These are phyloP conservation scores for Apiotrichum gracile DNA, from an alignment of 1,284 basidiomycete species.

Conservation along the genomic window DNA sequence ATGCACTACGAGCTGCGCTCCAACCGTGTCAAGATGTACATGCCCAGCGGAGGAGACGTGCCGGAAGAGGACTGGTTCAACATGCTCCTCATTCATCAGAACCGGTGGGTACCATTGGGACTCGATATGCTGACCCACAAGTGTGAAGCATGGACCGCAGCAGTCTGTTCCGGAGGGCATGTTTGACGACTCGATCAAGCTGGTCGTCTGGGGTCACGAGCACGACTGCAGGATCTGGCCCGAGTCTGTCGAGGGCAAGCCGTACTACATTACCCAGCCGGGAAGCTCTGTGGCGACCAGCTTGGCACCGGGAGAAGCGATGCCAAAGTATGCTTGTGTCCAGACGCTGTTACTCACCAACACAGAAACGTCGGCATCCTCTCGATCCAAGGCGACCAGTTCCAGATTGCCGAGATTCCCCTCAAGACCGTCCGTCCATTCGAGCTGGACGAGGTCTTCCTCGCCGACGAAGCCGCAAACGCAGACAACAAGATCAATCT, in stretches of 20 bases:
- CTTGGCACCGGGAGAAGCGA: constrained; percentile 78
- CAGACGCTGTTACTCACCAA: not conserved
- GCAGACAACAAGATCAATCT: constrained; percentile 61
- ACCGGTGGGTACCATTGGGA: constrained; percentile 59
- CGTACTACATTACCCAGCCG: constrained; percentile 88
- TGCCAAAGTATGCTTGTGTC: constrained; percentile 64
- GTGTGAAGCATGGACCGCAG: constrained; percentile 88
- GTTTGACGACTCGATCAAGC: constrained; percentile 90
- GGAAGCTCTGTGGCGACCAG: constrained; percentile 93
- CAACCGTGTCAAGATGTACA: constrained; percentile 91
- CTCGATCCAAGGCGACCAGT: constrained; percentile 78
- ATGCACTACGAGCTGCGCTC: constrained; percentile 93
- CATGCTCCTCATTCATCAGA: constrained; percentile 88
- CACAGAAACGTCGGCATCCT: constrained; percentile 78
- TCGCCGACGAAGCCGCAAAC: constrained; percentile 69
- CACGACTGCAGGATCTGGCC: constrained; percentile 93
- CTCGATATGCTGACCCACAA: constrained; percentile 34
- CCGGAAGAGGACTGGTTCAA: constrained; percentile 74
- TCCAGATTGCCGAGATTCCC: constrained; percentile 74
- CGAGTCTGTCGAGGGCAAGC: constrained; percentile 82
- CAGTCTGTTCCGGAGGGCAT: constrained; percentile 90
- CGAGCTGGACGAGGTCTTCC: constrained; percentile 75
- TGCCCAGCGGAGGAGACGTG: constrained; percentile 75
- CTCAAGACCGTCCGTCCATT: constrained; percentile 91
- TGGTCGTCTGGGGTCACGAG: constrained; percentile 98